These are phyloP conservation scores for Dictyostelium firmibasis DNA, from an alignment of 78 protist species.

Conservation along the genomic window DNA sequence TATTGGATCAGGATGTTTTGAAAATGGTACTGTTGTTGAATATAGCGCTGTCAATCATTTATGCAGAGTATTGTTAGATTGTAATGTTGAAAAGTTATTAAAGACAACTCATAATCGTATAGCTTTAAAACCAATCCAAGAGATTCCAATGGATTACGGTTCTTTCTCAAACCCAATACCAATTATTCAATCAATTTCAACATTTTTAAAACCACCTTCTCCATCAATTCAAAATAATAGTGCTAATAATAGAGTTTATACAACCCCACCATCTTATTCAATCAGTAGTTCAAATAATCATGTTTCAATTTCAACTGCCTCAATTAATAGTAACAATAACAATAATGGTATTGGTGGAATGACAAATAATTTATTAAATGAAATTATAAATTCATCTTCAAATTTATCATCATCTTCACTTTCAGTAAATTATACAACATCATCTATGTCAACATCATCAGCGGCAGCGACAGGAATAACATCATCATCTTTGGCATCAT, in stretches of 20 bases:
- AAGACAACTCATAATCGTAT: conserved; percentile 21
- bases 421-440: not conserved
- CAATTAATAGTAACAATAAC: not conserved
- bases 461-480: not conserved
- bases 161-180: conserved; percentile 10
- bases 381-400: conserved; percentile 3
- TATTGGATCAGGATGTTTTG: conserved; percentile 46
- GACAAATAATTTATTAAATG: conserved; percentile 1
- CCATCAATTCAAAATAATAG: not conserved
- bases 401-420: not conserved
- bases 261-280: not conserved
- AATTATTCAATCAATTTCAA: not conserved
- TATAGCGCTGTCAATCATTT: conserved; percentile 5
- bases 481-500: not conserved
- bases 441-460: not conserved
- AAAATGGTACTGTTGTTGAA: conserved; percentile 62
- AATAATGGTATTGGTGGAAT: not conserved
- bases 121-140: conserved; percentile 46
- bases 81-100: conserved; percentile 9
- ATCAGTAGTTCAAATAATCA: not conserved
- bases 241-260: too few species aligned
- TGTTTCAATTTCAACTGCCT: not conserved
- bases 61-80: conserved; percentile 33
- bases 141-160: conserved; percentile 25
- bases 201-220: conserved; percentile 37